Evolutionary conservation across 257 asterid species (phyloP).

Genomic region (Datura wrightii): DNA sequence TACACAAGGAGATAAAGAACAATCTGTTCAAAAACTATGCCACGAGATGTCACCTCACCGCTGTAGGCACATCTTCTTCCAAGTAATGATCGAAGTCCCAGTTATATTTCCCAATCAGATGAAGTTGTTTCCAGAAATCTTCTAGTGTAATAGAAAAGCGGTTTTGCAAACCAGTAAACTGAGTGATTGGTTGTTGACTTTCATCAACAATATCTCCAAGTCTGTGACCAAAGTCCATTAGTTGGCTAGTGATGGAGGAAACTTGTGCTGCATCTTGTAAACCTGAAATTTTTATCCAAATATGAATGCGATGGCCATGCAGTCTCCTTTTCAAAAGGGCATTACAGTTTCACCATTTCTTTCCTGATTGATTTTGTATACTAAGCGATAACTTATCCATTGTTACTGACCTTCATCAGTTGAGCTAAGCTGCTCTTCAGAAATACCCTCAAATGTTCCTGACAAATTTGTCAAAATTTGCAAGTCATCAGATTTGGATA

Average conservation of each 20-base stretch:
- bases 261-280: constrained; percentile 71
- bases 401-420: constrained; percentile 12
- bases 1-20: constrained; percentile 30
- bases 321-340: neutral
- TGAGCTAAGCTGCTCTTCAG: neutral
- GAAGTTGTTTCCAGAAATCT: constrained; percentile 93
- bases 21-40: constrained; percentile 34
- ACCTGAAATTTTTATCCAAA: constrained; percentile 54
- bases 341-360: neutral
- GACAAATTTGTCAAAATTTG: constrained; percentile 9
- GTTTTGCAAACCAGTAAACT: constrained; percentile 76
- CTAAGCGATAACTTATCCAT: neutral
- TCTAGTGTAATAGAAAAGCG: constrained; percentile 67
- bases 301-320: constrained; percentile 32
- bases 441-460: neutral
- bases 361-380: constrained; percentile 11
- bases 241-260: constrained; percentile 67
- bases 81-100: constrained; percentile 98
- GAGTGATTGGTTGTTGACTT: constrained; percentile 88
- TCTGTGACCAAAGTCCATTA: constrained; percentile 71
- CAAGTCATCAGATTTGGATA: neutral
- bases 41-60: constrained; percentile 92
- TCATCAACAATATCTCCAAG: constrained; percentile 77
- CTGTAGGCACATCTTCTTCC: constrained; percentile 97
- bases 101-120: constrained; percentile 83